Evolutionary conservation across 1,284 basidiomycete genomes (phyloP).

Genomic region (Apiotrichum mycotoxinovorans): DNA sequence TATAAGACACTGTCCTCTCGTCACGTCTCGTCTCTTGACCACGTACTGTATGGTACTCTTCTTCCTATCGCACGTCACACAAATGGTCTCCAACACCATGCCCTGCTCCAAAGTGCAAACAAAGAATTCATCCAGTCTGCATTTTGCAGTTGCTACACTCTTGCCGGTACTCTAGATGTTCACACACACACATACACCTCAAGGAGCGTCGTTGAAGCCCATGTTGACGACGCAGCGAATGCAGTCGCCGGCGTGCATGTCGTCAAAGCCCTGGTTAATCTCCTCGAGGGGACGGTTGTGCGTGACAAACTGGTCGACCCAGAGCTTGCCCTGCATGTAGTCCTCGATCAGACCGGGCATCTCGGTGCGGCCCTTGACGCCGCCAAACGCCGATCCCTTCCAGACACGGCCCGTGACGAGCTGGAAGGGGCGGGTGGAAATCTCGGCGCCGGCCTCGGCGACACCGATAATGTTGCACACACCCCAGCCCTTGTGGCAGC

Average conservation of each 20-base stretch:
- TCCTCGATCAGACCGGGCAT: constrained; percentile 78
- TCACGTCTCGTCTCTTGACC: no score
- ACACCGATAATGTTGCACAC: constrained; percentile 92
- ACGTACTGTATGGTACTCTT: no score
- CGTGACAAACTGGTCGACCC: constrained; percentile 84
- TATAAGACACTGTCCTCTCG: neutral
- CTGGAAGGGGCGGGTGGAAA: constrained; percentile 88
- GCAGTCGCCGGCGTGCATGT: constrained; percentile 92
- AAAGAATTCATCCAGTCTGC: no score
- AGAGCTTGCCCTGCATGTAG: constrained; percentile 47
- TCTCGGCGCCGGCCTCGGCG: constrained; percentile 94
- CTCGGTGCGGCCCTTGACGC: constrained; percentile 95
- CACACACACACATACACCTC: neutral
- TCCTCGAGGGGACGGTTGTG: constrained; percentile 70
- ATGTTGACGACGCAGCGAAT: constrained; percentile 75
- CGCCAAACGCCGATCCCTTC: constrained; percentile 95
- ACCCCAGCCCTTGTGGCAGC: constrained; percentile 99
- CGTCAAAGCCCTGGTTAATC: constrained; percentile 85
- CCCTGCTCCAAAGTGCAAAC: no score
- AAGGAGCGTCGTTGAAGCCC: constrained; percentile 32
- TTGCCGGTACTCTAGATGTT: neutral
- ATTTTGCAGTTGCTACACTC: neutral
- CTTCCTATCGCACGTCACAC: no score
- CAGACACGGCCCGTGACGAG: constrained; percentile 82
- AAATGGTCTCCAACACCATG: no score